Base-by-base conservation (phyloP, 1,284 basidiomycete species). In the Serendipita sp. region DNA sequence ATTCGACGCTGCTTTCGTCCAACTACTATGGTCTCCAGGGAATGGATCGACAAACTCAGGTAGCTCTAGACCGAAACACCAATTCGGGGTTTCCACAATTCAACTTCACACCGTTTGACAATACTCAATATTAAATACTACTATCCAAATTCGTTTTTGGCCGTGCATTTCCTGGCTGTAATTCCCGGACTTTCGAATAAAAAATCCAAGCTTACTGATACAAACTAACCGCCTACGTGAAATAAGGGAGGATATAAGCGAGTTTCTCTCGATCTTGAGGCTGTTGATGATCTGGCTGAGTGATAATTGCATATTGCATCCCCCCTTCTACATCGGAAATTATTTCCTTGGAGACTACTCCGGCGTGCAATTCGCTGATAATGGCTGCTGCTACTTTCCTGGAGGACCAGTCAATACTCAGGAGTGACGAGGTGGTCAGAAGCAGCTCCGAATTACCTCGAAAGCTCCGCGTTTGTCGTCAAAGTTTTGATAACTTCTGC, bases 401-500 rank as follows among this genome's bases (percentile, higher is more conserved):
- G 32, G 17, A 22, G 15, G 49, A 22, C 49, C 15, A 10, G 13
- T 53, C 22, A 71, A 17, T 6, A 45, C n/a, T 29, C 12, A 17
- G 43, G 35, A n/a, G 22, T 35, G 12, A 13, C 22, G 22, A 22
- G 22, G 22, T 22, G 22, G 22, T 22, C 22, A 22, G 22, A 29
- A 41, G 12, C 38, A 35, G 10, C 22, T 53, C 15, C 2, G 34
- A 64, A 49, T 82, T 78, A 77, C 64, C 91, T 84, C 17, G 91
- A 88, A 2, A 88, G 88, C 29, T 85, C 81, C 0, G 93, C 92
- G 71, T 98, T 98, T 22, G 82, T 81, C 66, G 86, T 80, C 35
- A 97, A 82, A 0, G 88, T 92, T 74, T 91, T 88, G 78, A 94
- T 80, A 34, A 97, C 92, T 68, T 92, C 89, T 3, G 88, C 84